phyloP scores from a whole-genome alignment of 345 rosid species.

The Eucalyptus dawsonii region DNA sequence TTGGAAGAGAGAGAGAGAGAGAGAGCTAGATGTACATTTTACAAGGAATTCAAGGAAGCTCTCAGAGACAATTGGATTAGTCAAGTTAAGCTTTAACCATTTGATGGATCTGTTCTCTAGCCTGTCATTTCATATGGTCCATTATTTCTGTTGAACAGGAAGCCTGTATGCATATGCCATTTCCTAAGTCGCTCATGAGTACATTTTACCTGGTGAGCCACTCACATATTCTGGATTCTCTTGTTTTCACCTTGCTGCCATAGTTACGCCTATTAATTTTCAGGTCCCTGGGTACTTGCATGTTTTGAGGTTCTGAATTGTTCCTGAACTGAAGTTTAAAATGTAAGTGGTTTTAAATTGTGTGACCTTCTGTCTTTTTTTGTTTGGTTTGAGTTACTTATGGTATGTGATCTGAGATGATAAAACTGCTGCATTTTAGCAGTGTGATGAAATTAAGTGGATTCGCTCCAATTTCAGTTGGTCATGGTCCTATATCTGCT shows the following conservation, averaged over 20 bases:
- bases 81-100: background rate
- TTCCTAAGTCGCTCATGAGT: slow-evolving; percentile 13
- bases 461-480: background rate
- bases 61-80: background rate
- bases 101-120: background rate
- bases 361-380: background rate
- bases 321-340: background rate
- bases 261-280: background rate
- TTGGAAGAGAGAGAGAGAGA: background rate
- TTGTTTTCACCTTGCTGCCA: background rate
- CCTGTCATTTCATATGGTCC: background rate
- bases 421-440: background rate
- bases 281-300: background rate
- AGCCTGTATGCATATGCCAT: slow-evolving; percentile 45
- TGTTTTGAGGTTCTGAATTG: background rate
- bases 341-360: background rate
- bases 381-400: background rate
- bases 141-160: slow-evolving; percentile 24
- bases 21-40: background rate
- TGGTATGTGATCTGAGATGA: background rate
- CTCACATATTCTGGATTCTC: background rate
- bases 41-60: background rate
- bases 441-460: background rate
- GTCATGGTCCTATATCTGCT: background rate
- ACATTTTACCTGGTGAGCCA: background rate